phyloP scores from a whole-genome alignment of 441 rosid genomes.

The Pelargonium cotyledonis region DNA sequence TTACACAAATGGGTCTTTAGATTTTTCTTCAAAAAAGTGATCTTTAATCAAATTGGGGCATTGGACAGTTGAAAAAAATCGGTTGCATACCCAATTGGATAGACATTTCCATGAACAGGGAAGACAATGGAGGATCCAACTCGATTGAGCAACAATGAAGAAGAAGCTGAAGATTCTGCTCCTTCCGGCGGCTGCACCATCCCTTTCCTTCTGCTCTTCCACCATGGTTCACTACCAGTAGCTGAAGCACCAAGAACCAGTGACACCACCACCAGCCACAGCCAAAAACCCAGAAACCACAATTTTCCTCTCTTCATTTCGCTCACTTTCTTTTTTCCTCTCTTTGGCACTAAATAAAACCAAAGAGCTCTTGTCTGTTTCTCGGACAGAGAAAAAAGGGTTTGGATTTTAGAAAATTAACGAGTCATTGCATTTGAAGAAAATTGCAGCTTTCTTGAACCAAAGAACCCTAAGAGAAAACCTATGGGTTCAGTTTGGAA shows the following conservation, averaged over 20 bases:
- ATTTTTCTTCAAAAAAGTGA: slow-evolving; percentile 4
- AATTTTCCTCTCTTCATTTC: slow-evolving; percentile 3
- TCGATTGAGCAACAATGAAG: slow-evolving; percentile 31
- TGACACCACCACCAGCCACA: slow-evolving; percentile 2
- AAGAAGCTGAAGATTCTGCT: slow-evolving; percentile 18
- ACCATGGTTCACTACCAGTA: slow-evolving; percentile 6
- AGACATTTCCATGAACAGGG: slow-evolving; percentile 12
- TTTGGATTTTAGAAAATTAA: slow-evolving; percentile 3
- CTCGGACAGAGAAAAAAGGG: background rate
- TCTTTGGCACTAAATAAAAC: background rate
- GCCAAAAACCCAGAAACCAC: background rate
- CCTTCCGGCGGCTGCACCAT: background rate
- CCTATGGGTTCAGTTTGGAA: slow-evolving; percentile 5
- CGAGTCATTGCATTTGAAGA: slow-evolving; percentile 1
- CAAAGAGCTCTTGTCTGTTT: slow-evolving; percentile 4
- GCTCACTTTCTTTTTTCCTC: background rate
- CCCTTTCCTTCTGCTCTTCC: slow-evolving; percentile 11
- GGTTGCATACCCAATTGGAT: slow-evolving; percentile 8
- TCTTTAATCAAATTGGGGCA: slow-evolving; percentile 6
- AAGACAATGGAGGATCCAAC: slow-evolving; percentile 60
- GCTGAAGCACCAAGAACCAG: slow-evolving; percentile 8
- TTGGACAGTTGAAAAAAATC: background rate
- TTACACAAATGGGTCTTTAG: slow-evolving; percentile 1
- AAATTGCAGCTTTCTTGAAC: background rate
- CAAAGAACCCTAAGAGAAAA: background rate